phyloP scores from a whole-genome alignment of 176 grass and related monocot species.

The Leersia perrieri region DNA sequence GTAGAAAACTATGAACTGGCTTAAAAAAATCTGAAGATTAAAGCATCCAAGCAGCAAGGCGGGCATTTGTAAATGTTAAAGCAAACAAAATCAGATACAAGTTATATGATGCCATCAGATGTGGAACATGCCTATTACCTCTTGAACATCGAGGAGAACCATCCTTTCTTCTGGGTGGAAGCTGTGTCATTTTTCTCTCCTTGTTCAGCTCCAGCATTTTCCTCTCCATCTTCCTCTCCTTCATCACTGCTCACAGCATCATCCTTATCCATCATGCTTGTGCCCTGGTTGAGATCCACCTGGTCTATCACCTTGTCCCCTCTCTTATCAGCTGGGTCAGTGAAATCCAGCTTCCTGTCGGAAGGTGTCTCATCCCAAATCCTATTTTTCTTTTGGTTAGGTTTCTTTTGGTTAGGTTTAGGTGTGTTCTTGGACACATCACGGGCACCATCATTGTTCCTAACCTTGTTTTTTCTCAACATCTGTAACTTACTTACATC shows the following conservation, averaged over 20 bases:
- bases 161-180: conserved; percentile 87
- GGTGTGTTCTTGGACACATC: conserved; percentile 33
- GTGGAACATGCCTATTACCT: conserved; percentile 42
- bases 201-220: conserved; percentile 22
- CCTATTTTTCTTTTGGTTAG: conserved; percentile 64
- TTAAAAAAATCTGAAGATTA: background rate
- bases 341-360: conserved; percentile 76
- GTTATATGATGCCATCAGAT: background rate
- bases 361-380: conserved; percentile 75
- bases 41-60: background rate
- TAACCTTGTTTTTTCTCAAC: conserved; percentile 38
- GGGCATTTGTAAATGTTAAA: background rate
- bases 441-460: conserved; percentile 21
- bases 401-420: conserved; percentile 55
- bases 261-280: conserved; percentile 99
- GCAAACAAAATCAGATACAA: background rate
- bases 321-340: conserved; percentile 71
- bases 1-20: background rate
- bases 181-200: too few species aligned
- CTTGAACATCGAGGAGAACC: conserved; percentile 88
- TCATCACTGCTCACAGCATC: conserved; percentile 69
- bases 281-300: conserved; percentile 44
- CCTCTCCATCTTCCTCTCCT: conserved; percentile 51
- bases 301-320: conserved; percentile 52
- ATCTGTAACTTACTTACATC: conserved; percentile 87